Evolutionary conservation across 495 filamentous ascomycete genomes (phyloP).

Genomic region (Aspergillus baeticus): DNA sequence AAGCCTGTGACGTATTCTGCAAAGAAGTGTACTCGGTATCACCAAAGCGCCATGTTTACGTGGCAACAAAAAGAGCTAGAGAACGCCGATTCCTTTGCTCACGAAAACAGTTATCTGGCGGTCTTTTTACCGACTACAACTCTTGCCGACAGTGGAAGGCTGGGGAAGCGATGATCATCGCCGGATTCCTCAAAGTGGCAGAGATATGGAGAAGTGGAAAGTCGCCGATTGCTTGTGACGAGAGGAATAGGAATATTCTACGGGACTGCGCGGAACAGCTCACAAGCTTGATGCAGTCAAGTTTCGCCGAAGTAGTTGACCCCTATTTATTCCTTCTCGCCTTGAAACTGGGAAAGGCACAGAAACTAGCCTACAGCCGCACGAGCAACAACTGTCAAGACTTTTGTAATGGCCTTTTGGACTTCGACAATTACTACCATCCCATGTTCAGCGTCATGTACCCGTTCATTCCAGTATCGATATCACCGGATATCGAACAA

Average conservation of each 20-base stretch:
- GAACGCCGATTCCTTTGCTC: constrained; percentile 7
- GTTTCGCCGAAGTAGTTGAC: background rate
- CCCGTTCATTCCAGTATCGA: constrained; percentile 6
- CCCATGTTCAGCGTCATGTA: constrained; percentile 1
- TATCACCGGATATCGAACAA: background rate
- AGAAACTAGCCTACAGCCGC: constrained; percentile 9
- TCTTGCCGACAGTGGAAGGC: background rate
- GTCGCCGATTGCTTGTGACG: background rate
- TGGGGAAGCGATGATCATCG: background rate
- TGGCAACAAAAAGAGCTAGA: constrained; percentile 1
- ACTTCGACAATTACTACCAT: constrained; percentile 2
- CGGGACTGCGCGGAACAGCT: background rate
- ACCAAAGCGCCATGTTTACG: constrained; percentile 3
- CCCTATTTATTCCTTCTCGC: background rate
- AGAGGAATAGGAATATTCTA: background rate
- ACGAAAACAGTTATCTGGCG: constrained; percentile 10
- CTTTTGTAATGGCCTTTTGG: constrained; percentile 7
- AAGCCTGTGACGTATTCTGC: constrained; percentile 6
- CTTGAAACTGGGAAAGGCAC: constrained; percentile 5
- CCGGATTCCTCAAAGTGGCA: background rate
- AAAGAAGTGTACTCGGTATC: background rate
- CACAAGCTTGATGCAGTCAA: background rate
- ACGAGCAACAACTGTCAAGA: constrained; percentile 12
- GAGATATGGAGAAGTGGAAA: background rate
- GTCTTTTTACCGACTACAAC: constrained; percentile 4